These are phyloP conservation scores for Aspergillus steynii DNA, from an alignment of 495 filamentous ascomycete genomes.

Conservation along the genomic window DNA sequence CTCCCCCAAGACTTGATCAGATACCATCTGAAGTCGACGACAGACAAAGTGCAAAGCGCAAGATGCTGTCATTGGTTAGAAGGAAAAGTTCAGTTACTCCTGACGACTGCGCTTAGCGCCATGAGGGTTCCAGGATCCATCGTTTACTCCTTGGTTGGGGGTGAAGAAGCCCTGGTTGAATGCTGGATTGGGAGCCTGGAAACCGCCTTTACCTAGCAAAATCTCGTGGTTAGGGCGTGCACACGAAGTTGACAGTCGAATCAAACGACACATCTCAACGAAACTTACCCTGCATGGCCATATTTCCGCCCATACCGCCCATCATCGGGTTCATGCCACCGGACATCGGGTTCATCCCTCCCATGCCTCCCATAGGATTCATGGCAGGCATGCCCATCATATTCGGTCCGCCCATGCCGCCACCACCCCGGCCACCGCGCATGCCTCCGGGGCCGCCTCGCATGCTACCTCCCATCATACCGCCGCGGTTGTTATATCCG, in stretches of 20 bases:
- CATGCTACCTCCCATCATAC: conserved; percentile 68
- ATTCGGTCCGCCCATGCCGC: conserved; percentile 52
- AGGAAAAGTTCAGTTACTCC: conserved; percentile 42
- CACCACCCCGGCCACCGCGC: conserved; percentile 65
- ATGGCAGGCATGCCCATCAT: conserved; percentile 56
- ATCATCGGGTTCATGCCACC: conserved; percentile 56
- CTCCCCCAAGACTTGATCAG: background rate
- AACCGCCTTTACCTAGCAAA: conserved; percentile 51
- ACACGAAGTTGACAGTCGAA: background rate
- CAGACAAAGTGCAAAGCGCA: background rate
- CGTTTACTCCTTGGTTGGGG: conserved; percentile 55
- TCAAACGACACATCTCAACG: conserved; percentile 23
- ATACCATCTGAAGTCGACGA: background rate
- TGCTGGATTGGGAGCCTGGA: conserved; percentile 65
- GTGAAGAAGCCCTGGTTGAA: conserved; percentile 85
- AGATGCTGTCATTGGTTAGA: background rate
- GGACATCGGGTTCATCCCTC: conserved; percentile 61
- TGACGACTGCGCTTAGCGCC: conserved; percentile 76
- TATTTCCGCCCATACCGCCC: conserved; percentile 59
- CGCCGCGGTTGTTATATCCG: conserved; percentile 62
- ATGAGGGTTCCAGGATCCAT: conserved; percentile 79
- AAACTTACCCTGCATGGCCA: conserved; percentile 64
- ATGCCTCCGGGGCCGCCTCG: conserved; percentile 66
- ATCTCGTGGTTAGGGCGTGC: conserved; percentile 7
- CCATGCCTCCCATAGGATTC: conserved; percentile 61